Base-by-base conservation (phyloP, 768 basidiomycete genomes). In the Cystobasidiopsis lactophilus region DNA sequence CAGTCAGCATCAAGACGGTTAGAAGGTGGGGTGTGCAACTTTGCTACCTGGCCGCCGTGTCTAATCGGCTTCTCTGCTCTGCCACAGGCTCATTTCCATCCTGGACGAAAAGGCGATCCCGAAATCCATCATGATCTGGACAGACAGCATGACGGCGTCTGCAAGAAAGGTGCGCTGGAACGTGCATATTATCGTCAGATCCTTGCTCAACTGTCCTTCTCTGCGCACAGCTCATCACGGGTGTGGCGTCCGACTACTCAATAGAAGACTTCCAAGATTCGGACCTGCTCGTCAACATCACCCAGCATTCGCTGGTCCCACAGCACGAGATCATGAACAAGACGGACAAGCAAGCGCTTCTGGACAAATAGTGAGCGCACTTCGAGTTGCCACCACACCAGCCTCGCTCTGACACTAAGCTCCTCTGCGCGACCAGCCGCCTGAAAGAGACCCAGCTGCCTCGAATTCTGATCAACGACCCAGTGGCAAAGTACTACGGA, bases 401-500 rank as follows among this genome's bases (percentile, higher is more conserved):
- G 39, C 13, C 38, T 9, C 19, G 37, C 5, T 19, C 9, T 2
- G 19, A 33, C 5, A 39, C 47, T 52, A 53, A 50, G 50, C 56
- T 53, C 31, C 39, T 40, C 52, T 40, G 45, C 39, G 53, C 39
- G n/a, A 37, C 23, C 61, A 98, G 91, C 69, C 91, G 93, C 57
- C 70, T 98, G 53, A 91, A 91, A 68, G 93, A 96, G 65, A 95
- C 91, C 1, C 93, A 98, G 64, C 73, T 98, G 52, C 93, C 93
- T 45, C 83, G 93, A 23, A 96, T 98, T 58, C 89, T 95, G 69
- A 68, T 93, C 40, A 78, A 80, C 26, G 93, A 98, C 67, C 93
- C 93, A 10, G 91, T 98, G n/a, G 86, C 93, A 39, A 77, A 89
- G 54, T 96, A 98, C 67, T 98, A 95, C 70, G 93, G 93, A 49